phyloP scores from a whole-genome alignment of 2,329 filamentous ascomycete genomes.

The Ceratocystis lukuohia region DNA sequence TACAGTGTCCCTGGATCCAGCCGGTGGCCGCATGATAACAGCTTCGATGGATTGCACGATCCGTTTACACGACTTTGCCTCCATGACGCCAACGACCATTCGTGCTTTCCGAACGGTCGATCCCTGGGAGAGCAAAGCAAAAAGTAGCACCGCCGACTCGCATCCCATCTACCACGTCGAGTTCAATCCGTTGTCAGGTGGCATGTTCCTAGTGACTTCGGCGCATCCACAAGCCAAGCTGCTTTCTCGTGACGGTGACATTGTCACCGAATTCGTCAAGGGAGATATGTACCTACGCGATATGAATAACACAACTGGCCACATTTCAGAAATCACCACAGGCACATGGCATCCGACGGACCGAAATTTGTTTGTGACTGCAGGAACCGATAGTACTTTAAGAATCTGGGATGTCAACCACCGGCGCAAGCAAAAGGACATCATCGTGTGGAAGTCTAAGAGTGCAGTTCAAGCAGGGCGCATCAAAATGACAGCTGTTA shows the following conservation, averaged over 20 bases:
- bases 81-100: constrained; percentile 88
- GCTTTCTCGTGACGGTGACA: constrained; percentile 75
- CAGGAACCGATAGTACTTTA: constrained; percentile 86
- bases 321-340: constrained; percentile 80
- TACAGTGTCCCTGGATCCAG: constrained; percentile 67
- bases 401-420: constrained; percentile 96
- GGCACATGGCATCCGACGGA: constrained; percentile 86
- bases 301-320: constrained; percentile 95
- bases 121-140: constrained; percentile 60
- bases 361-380: constrained; percentile 73
- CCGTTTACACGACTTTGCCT: constrained; percentile 88
- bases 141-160: constrained; percentile 59
- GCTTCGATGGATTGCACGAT: constrained; percentile 82
- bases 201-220: constrained; percentile 72
- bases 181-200: constrained; percentile 72
- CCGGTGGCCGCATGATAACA: constrained; percentile 74
- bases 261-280: constrained; percentile 79
- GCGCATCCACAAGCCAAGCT: constrained; percentile 85
- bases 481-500: constrained; percentile 84
- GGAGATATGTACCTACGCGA: constrained; percentile 97
- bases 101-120: constrained; percentile 89
- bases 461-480: constrained; percentile 78
- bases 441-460: constrained; percentile 90
- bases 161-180: constrained; percentile 77
- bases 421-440: constrained; percentile 76